A percentile compares a stretch with the other conserved stretches of the same genome.
These are phyloP conservation scores for Candida endomychidarum DNA, from an alignment of 805 yeast species.

Conservation along the genomic window DNA sequence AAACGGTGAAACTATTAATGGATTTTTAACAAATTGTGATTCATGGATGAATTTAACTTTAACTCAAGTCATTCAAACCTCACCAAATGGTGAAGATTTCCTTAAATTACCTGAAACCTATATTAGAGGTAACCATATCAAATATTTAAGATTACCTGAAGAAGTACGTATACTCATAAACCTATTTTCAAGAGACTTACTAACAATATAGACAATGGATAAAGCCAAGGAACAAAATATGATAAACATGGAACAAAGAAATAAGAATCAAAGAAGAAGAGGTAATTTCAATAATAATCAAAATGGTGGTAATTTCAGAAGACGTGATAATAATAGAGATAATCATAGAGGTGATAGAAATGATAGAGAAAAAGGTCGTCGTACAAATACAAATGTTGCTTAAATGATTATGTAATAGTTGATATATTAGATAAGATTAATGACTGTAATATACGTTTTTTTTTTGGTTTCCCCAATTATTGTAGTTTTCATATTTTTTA, in stretches of 20 bases:
- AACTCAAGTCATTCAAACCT: slow-evolving; percentile 68
- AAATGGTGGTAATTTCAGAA: slow-evolving; percentile 8
- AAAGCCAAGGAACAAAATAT: slow-evolving; percentile 67
- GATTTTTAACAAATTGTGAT: slow-evolving; percentile 82
- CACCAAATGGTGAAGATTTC: slow-evolving; percentile 59
- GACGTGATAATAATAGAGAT: slow-evolving; percentile 11
- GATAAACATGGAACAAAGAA: slow-evolving; percentile 50
- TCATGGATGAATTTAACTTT: slow-evolving; percentile 94
- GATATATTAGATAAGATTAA: not conserved
- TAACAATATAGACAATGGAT: slow-evolving; percentile 52
- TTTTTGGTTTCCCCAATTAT: too few species aligned
- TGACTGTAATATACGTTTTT: slow-evolving; percentile 3
- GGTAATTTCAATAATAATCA: slow-evolving; percentile 24
- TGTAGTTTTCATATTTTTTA: too few species aligned
- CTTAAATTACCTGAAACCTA: slow-evolving; percentile 70
- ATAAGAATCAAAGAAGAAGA: slow-evolving; percentile 45
- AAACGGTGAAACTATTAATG: slow-evolving; percentile 86
- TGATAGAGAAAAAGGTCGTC: slow-evolving; percentile 11
- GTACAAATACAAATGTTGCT: slow-evolving; percentile 8
- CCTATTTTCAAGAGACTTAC: too few species aligned
- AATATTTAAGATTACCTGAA: slow-evolving; percentile 72
- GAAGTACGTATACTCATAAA: slow-evolving; percentile 31
- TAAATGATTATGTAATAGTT: not conserved
- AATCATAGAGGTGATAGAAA: slow-evolving; percentile 13
- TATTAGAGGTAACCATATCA: slow-evolving; percentile 82